A percentile compares a stretch with the other conserved stretches of the same genome.
These are phyloP conservation scores for Chenopodium berlandieri DNA, from an alignment of 148 eudicot genomes.

Conservation along the genomic window DNA sequence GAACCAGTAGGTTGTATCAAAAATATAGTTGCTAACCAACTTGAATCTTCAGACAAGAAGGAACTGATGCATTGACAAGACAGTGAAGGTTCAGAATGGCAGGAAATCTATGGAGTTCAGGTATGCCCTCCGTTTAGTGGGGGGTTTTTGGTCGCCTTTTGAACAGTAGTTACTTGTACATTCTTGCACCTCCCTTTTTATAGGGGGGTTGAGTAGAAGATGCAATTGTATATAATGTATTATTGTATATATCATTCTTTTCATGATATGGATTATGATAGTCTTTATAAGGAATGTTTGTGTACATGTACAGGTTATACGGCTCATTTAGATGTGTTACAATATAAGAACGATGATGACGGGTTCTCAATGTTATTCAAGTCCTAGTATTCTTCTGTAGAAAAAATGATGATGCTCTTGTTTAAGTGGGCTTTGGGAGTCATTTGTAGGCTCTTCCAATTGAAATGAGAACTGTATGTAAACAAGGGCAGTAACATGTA, in stretches of 20 bases:
- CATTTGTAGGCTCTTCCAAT: too few relatives aligned
- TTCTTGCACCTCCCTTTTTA: neutral
- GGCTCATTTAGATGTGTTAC: neutral
- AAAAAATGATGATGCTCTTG: neutral
- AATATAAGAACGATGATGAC: neutral
- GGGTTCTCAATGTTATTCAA: neutral
- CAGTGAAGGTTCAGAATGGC: neutral
- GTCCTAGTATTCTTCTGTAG: neutral
- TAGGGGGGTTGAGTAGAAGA: neutral
- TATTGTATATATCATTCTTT: constrained; percentile 11
- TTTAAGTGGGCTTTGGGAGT: neutral
- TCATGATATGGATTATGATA: neutral
- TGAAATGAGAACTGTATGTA: too few relatives aligned
- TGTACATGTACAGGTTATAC: neutral
- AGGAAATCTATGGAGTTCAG: neutral
- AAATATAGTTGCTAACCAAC: neutral
- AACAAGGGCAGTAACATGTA: too few relatives aligned
- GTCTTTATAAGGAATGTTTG: neutral
- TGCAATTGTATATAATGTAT: constrained; percentile 19
- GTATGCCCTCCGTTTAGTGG: neutral
- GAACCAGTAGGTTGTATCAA: constrained; percentile 8
- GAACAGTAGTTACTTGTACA: neutral
- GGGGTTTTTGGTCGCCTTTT: neutral
- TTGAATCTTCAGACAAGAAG: neutral
- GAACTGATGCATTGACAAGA: neutral